These are phyloP conservation scores for Candida railenensis DNA, from an alignment of 805 yeast genomes.

Conservation along the genomic window DNA sequence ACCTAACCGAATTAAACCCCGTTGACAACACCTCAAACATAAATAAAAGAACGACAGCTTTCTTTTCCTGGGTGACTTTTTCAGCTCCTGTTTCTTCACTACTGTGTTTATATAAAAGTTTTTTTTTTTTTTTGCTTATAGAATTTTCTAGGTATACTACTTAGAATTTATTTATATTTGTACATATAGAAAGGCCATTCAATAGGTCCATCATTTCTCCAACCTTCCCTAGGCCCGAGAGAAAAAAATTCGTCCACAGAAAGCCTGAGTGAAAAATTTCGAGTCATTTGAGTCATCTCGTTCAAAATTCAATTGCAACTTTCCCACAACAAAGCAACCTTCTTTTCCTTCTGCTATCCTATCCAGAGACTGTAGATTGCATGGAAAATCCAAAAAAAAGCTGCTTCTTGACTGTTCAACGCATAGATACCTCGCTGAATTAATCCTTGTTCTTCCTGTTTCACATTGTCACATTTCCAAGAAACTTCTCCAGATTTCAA, in stretches of 20 bases:
- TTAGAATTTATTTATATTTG: background rate
- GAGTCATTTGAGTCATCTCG: background rate
- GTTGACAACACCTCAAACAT: slow-evolving; percentile 1
- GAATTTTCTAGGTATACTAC: background rate
- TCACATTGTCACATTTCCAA: background rate
- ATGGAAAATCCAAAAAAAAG: background rate
- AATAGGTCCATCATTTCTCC: too few species aligned
- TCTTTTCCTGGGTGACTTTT: background rate
- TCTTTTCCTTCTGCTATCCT: background rate
- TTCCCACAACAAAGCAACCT: background rate
- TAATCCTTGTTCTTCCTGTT: background rate
- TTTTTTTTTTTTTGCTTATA: background rate
- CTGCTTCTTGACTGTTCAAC: background rate
- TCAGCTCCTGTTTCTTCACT: background rate
- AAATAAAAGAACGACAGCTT: slow-evolving; percentile 1
- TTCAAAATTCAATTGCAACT: too few species aligned
- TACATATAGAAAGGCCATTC: slow-evolving; percentile 3
- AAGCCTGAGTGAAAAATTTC: background rate
- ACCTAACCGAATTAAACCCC: slow-evolving; percentile 2
- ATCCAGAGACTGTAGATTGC: background rate
- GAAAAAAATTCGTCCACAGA: background rate
- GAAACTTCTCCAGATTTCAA: background rate
- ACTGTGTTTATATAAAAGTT: background rate
- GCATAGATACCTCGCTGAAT: background rate
- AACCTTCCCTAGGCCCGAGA: background rate